Evolutionary conservation across 2,329 filamentous ascomycete genomes (phyloP).

Genomic region (Orbilia ellipsospora): DNA sequence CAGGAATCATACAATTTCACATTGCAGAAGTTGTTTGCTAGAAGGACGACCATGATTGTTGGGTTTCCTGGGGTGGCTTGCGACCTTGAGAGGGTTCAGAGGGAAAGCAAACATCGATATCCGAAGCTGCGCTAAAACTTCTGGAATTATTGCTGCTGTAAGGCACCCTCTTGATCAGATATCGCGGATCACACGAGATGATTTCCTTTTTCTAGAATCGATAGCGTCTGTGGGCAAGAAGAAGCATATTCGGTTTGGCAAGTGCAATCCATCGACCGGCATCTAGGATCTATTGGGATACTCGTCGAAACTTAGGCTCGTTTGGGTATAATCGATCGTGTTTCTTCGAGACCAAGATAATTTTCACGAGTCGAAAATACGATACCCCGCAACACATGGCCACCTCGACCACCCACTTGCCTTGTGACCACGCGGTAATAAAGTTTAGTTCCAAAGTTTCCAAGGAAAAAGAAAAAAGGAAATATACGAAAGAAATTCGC

Average conservation of each 20-base stretch:
- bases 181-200: conserved; percentile 20
- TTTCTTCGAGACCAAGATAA: too few species aligned
- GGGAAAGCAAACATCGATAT: conserved; percentile 26
- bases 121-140: conserved; percentile 26
- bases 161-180: conserved; percentile 15
- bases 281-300: background rate
- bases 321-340: conserved; percentile 18
- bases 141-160: background rate
- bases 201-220: conserved; percentile 12
- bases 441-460: too few species aligned
- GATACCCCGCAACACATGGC: conserved; percentile 22
- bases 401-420: conserved; percentile 6
- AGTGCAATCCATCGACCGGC: conserved; percentile 2
- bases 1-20: conserved; percentile 27
- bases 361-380: conserved; percentile 10
- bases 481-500: background rate
- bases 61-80: conserved; percentile 29
- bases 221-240: background rate
- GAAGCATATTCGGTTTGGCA: background rate
- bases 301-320: conserved; percentile 8
- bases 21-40: conserved; percentile 45
- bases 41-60: conserved; percentile 23
- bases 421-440: conserved; percentile 25
- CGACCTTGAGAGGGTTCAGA: conserved; percentile 16
- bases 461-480: conserved; percentile 13